These are phyloP conservation scores for Nelumbo lutea DNA, from an alignment of 164 flowering plant species.

Conservation along the genomic window DNA sequence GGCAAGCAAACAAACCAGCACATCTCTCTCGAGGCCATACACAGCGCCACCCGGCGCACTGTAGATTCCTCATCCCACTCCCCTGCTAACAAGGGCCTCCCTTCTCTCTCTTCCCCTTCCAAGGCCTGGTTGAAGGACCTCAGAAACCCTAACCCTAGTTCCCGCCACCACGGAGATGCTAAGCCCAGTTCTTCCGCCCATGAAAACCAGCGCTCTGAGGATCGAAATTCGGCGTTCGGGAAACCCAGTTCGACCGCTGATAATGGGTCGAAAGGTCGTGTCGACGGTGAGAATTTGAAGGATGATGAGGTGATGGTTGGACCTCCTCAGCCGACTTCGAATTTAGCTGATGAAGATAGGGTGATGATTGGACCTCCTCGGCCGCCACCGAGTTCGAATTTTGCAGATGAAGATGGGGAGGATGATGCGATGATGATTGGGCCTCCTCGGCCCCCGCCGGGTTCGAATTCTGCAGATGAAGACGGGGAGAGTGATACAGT, in stretches of 20 bases:
- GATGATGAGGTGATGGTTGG: conserved; percentile 25
- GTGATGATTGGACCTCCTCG: conserved; percentile 63
- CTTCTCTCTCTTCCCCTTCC: conserved; percentile 54
- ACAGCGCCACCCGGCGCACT: conserved; percentile 70
- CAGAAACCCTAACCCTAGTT: conserved; percentile 30
- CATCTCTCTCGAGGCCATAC: conserved; percentile 66
- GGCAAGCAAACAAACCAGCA: conserved; percentile 78
- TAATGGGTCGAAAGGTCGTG: too few relatives aligned
- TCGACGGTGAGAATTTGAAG: conserved; percentile 17
- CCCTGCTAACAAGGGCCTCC: conserved; percentile 12
- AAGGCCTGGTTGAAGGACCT: conserved; percentile 45
- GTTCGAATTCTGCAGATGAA: conserved; percentile 13
- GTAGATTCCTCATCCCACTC: conserved; percentile 1
- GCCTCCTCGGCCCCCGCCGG: conserved; percentile 24
- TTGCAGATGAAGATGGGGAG: conserved; percentile 9
- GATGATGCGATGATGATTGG: conserved; percentile 10
- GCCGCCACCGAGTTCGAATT: conserved; percentile 31
- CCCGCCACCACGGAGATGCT: neutral
- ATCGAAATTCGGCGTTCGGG: conserved; percentile 12
- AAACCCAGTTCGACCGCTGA: neutral
- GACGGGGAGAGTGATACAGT: conserved; percentile 9
- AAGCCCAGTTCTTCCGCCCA: neutral
- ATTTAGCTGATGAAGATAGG: conserved; percentile 24
- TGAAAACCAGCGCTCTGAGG: neutral
- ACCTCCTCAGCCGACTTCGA: conserved; percentile 35